These are phyloP conservation scores for Theobroma cacao DNA, from an alignment of 345 rosid species.

Conservation along the genomic window DNA sequence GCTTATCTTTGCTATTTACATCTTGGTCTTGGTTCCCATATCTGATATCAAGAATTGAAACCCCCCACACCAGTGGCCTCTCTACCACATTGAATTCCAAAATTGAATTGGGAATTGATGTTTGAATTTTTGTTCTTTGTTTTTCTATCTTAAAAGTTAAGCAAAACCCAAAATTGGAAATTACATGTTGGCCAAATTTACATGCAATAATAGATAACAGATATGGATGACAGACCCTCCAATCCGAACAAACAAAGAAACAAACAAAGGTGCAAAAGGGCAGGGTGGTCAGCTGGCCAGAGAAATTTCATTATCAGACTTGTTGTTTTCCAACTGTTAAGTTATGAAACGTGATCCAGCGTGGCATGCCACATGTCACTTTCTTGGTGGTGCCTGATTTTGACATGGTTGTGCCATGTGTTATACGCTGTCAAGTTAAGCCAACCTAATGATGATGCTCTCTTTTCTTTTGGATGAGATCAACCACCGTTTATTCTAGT, in stretches of 20 bases:
- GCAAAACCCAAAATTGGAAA: too few species aligned
- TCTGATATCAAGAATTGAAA: not conserved
- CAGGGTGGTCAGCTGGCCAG: constrained; percentile 2
- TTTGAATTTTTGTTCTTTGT: not conserved
- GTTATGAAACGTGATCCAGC: constrained; percentile 2
- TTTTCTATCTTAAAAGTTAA: too few species aligned
- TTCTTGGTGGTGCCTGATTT: constrained; percentile 1
- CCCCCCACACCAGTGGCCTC: not conserved
- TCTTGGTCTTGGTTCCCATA: not conserved
- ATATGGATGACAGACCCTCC: not conserved
- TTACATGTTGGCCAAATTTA: not conserved
- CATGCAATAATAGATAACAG: not conserved
- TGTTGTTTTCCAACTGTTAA: not conserved
- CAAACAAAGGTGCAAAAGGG: not conserved
- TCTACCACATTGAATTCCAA: constrained; percentile 1
- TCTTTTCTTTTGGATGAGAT: not conserved
- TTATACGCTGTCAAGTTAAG: not conserved
- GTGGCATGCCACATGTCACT: not conserved
- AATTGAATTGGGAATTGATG: not conserved
- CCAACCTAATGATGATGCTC: not conserved
- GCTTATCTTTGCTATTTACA: not conserved
- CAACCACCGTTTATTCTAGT: not conserved
- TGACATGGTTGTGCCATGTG: not conserved
- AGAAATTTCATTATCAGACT: not conserved
- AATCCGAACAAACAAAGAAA: not conserved